These are phyloP conservation scores for Cordyceps tenuipes DNA, from an alignment of 2,329 filamentous ascomycete genomes.

Conservation along the genomic window DNA sequence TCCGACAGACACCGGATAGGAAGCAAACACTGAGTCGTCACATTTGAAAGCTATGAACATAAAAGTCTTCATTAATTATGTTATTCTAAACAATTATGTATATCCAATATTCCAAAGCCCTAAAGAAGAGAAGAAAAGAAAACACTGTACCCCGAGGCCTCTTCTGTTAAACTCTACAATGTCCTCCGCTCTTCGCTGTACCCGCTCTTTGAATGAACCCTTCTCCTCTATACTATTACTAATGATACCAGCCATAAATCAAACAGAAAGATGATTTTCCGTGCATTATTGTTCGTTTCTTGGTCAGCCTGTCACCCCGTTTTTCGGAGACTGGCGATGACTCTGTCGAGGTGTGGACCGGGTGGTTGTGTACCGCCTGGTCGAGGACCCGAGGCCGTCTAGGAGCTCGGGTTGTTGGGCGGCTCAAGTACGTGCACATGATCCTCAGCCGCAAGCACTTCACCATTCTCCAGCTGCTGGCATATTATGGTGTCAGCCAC, in stretches of 20 bases:
- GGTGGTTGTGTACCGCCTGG: not conserved
- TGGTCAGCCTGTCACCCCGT: not conserved
- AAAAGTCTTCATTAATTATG: constrained; percentile 1
- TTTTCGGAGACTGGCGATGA: not conserved
- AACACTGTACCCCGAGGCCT: constrained; percentile 3
- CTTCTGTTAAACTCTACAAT: constrained; percentile 7
- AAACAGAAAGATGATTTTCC: not conserved
- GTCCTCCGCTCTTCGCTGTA: constrained; percentile 1
- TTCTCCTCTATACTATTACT: not conserved
- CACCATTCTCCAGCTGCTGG: constrained; percentile 62
- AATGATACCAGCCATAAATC: not conserved
- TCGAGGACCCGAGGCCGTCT: not conserved
- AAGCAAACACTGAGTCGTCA: not conserved
- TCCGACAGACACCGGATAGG: constrained; percentile 5
- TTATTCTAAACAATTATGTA: constrained; percentile 1
- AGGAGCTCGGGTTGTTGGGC: constrained; percentile 35
- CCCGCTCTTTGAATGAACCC: constrained; percentile 1
- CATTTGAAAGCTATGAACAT: not conserved
- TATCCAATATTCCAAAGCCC: constrained; percentile 9
- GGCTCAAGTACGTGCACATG: constrained; percentile 84
- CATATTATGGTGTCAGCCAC: constrained; percentile 79
- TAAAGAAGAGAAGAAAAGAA: not conserved
- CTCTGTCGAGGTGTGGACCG: not conserved
- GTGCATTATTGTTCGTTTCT: constrained; percentile 1
- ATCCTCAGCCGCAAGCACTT: constrained; percentile 62